Base-by-base conservation (phyloP, 2,329 filamentous ascomycete species). In the Colletotrichum higginsianum region DNA sequence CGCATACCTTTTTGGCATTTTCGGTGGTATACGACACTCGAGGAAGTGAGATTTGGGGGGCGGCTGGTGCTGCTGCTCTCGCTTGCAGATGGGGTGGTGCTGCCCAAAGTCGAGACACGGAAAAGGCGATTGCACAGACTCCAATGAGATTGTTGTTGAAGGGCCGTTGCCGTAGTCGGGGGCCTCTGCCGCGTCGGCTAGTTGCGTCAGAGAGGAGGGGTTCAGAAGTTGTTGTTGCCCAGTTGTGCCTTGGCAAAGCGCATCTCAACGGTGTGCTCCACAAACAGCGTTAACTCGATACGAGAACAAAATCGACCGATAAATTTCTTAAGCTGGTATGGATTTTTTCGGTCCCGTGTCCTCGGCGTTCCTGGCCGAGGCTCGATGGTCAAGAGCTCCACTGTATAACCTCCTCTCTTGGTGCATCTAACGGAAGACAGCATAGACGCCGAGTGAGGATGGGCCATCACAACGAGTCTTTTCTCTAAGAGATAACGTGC, bases 371-470 rank as follows among this genome's bases (percentile, higher is more conserved):
- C n/a, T 62, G 52, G 58, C 68, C 68, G 58, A 71, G 42, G 7
- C 30, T 63, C 18, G 26, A 62, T 38, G 21, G 26, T 52, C 50
- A 35, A 52, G 21, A 35, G 68, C 69, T 55, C 65, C 69, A 69
- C 69, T 69, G 30, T 63, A 72, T 72, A 72, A 58, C 40, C 65
- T 72, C 65, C 62, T 67, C 46, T 55, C 52, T 49, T 63, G 40
- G 26, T 26, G 35, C 50, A n/a, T 67, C 38, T 47, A 46, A 55
- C 26, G 21, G 44, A 71, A 46, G 57, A 57, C 57, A 38, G 57
- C 21, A 56, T 21, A 52, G 52, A 57, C 42, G 35, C 50, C n/a
- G 44, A 30, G 30, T 30, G 30, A 35, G 11, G 26, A 26, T 16
- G 40, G 47, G 18, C 21, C 13, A 35, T 38, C 35, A 30, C 30